Conservation (phyloP, 78 protist genomes). For the Emiliania huxleyi region DNA sequence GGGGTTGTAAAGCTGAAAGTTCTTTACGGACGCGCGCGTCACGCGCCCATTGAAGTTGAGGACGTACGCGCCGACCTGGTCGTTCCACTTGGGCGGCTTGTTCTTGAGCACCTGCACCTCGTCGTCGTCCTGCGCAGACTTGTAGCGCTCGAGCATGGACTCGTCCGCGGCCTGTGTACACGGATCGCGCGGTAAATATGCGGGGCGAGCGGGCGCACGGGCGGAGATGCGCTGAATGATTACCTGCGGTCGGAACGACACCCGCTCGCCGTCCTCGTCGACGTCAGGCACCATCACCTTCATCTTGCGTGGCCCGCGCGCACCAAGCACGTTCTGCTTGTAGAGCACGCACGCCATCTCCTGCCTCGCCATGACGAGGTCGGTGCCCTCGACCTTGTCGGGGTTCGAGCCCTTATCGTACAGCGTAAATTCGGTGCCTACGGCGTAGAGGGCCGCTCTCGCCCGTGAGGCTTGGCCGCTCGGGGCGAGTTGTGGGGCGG, state of each 20-base stretch:
- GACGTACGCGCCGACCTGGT: conserved; percentile 61
- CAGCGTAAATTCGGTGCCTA: conserved; percentile 49
- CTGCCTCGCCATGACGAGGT: not conserved
- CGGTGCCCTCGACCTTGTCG: not conserved
- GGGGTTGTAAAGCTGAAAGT: conserved; percentile 69
- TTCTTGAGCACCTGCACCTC: not conserved
- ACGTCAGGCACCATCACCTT: not conserved
- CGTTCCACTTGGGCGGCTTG: conserved; percentile 51
- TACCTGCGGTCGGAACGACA: not conserved
- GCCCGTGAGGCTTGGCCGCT: too few species aligned
- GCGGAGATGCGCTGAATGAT: not conserved
- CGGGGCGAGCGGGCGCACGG: not conserved
- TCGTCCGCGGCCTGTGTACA: not conserved
- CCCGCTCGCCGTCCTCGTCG: not conserved
- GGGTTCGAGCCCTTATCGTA: conserved; percentile 52
- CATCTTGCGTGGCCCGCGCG: conserved; percentile 56
- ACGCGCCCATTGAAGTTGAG: conserved; percentile 80
- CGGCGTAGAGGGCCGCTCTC: too few species aligned
- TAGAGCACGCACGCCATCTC: conserved; percentile 49
- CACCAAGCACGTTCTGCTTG: conserved; percentile 48
- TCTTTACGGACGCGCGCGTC: conserved; percentile 77
- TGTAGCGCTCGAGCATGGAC: not conserved
- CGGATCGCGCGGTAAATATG: too few species aligned
- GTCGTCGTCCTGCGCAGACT: not conserved
- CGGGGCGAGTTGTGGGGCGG: too few species aligned